Base-by-base conservation (phyloP, 2,329 filamentous ascomycete genomes). In the Sclerotiophoma versabilis region DNA sequence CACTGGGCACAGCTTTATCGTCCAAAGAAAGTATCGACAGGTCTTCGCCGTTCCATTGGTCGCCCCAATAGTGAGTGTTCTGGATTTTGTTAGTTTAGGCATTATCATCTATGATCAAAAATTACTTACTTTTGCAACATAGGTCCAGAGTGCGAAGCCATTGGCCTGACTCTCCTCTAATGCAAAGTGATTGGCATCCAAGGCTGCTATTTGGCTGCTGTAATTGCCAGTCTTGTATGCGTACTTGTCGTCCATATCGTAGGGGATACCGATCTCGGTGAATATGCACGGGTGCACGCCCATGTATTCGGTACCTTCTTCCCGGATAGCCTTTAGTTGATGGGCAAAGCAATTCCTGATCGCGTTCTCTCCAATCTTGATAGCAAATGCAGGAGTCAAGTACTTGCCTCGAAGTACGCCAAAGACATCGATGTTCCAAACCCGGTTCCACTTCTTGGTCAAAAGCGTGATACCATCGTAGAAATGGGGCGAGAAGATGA, bases 391-490 rank as follows among this genome's bases (percentile, higher is more conserved):
- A 11, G 95, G 95, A 19, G 89, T 90, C 62, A 90, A 81, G 70
- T 99, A 99, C 61, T 88, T 89, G 11, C 95, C 95, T 38, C 95
- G 88, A 36, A 99, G 80, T 12, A 99, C 85, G 2, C 95, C 95
- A 44, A 99, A 87, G 4, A 99, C 91, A 72, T 99, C 95, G 7
- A 99, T 90, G 64, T 99, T 99, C 90, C 95, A 99, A 14, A 89
- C 87, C 32, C 93, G 89, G 71, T 98, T 99, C 95, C 95, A 99
- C 75, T 96, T 96, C 77, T 99, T 99, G 11, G 92, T 98, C 84
- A 99, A 90, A 4, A 99, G 81, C 0, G 95, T 99, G 50, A 99
- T 89, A 10, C 95, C 95, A 66, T 99, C 95, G 74, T 99, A 99
- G 72, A 91, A 99, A 76, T 99, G 95, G 1, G 93, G 92, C 9